A percentile compares a stretch with the other conserved stretches of the same genome.
These are phyloP conservation scores for Cordyceps javanica DNA, from an alignment of 2,329 filamentous ascomycete species.

Conservation along the genomic window DNA sequence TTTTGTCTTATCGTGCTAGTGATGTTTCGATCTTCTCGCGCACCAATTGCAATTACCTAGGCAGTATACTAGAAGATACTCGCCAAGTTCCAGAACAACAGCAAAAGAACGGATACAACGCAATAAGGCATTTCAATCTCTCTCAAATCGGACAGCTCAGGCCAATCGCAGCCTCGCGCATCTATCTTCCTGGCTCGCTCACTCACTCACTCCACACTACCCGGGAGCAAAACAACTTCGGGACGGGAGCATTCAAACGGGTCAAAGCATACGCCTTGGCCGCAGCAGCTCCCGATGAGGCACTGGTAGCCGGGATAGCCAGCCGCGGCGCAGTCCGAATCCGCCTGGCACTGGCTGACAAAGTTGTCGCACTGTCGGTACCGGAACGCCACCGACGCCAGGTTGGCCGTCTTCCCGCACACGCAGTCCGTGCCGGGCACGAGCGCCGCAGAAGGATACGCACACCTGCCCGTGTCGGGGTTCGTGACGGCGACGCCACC, in stretches of 20 bases:
- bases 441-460: slow-evolving; percentile 26
- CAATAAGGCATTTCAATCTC: not conserved
- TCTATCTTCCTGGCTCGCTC: too few relatives aligned
- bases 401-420: slow-evolving; percentile 25
- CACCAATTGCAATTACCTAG: too few relatives aligned
- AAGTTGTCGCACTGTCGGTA: slow-evolving; percentile 29
- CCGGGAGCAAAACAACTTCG: slow-evolving; percentile 24
- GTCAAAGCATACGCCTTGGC: slow-evolving; percentile 30
- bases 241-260: slow-evolving; percentile 31
- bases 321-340: slow-evolving; percentile 23
- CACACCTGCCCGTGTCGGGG: slow-evolving; percentile 18
- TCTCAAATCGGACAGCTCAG: not conserved
- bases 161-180: too few relatives aligned
- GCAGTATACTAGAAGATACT: too few relatives aligned
- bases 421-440: slow-evolving; percentile 27
- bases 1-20: not conserved
- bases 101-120: not conserved
- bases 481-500: slow-evolving; percentile 19
- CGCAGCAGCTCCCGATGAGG: slow-evolving; percentile 30
- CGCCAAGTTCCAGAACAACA: not conserved
- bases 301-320: slow-evolving; percentile 24
- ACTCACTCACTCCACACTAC: slow-evolving; percentile 11
- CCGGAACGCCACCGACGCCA: slow-evolving; percentile 24
- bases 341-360: slow-evolving; percentile 20
- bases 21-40: not conserved